These are phyloP conservation scores for Penicillium frequentans DNA, from an alignment of 2,329 filamentous ascomycete genomes.

Conservation along the genomic window DNA sequence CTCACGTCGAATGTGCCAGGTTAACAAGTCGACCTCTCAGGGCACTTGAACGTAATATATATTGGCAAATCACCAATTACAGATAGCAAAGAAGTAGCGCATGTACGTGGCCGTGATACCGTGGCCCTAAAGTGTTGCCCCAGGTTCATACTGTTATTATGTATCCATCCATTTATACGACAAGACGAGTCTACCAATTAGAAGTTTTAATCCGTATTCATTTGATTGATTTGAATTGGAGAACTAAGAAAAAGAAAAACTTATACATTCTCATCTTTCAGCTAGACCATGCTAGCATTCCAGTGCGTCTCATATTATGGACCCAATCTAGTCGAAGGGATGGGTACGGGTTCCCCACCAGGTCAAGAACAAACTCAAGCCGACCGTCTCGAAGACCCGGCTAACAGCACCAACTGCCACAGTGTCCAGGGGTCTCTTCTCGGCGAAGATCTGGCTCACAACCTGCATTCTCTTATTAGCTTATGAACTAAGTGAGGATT, in stretches of 20 bases:
- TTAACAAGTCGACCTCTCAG: neutral
- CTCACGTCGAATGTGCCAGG: neutral
- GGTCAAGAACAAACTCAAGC: constrained; percentile 86
- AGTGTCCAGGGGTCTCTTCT: constrained; percentile 90
- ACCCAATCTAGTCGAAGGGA: constrained; percentile 72
- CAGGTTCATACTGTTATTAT: too few species aligned
- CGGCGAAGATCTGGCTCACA: constrained; percentile 79
- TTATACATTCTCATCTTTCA: neutral
- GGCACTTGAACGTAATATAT: neutral
- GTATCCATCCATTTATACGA: too few species aligned
- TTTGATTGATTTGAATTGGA: neutral
- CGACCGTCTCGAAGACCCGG: constrained; percentile 89
- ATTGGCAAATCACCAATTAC: neutral
- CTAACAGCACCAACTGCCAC: constrained; percentile 81
- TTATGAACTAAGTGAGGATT: neutral
- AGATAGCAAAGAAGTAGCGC: too few species aligned
- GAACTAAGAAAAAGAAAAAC: neutral
- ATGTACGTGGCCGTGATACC: too few species aligned
- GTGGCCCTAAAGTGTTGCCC: too few species aligned
- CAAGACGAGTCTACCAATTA: too few species aligned
- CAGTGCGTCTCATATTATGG: neutral
- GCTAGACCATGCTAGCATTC: neutral
- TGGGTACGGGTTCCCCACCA: constrained; percentile 98
- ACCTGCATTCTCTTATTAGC: constrained; percentile 57
- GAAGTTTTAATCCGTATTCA: neutral